Base-by-base conservation (phyloP, 768 basidiomycete species). In the Fibroporia radiculosa region DNA sequence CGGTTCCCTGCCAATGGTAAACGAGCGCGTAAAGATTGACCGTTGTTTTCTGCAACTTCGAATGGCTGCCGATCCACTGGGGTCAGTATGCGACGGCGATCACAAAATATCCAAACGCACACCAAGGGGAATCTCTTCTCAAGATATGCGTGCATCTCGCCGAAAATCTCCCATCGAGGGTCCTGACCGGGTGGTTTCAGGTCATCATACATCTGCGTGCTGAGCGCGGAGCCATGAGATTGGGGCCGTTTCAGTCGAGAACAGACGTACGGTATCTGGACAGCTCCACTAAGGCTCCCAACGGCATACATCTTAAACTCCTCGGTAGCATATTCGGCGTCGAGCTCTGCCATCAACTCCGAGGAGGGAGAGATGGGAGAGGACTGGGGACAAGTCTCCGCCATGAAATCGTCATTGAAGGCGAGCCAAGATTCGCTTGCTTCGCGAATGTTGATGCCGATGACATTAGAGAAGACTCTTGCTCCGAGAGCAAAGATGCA, bases 11-110 rank as follows among this genome's bases (percentile, higher is more conserved):
- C 78, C 79, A 82, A 35, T 75, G 72, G 52, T 75, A 77, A 1
- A 83, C 62, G 13, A 82, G 66, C 0, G 74, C 80, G 40, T 75
- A 81, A 0, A 72, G 78, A 51, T 80, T 80, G 40, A 84, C 72
- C 44, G 68, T 66, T 4, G 74, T 73, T 45, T 82, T 63, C 26
- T 67, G 49, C 11, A 83, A 10, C 13, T 28, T 14, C 13, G 24
- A 16, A 6, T 29, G 72, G 13, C 75, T 77, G 36, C 26, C 42
- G 12, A 23, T 12, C 26, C n/a, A n/a, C n/a, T n/a, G n/a, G n/a
- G n/a, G 13, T 25, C 1, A 4, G 34, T 18, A 38, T 18, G 41
- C 29, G 18, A 4, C 4, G 25, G n/a, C 4, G 13, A 42, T 18
- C 6, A 6, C 16, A n/a, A n/a, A 20, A 7, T 6, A 28, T 19